Conservation (phyloP, 2,329 filamentous ascomycete genomes). For the Trichoderma sp. region DNA sequence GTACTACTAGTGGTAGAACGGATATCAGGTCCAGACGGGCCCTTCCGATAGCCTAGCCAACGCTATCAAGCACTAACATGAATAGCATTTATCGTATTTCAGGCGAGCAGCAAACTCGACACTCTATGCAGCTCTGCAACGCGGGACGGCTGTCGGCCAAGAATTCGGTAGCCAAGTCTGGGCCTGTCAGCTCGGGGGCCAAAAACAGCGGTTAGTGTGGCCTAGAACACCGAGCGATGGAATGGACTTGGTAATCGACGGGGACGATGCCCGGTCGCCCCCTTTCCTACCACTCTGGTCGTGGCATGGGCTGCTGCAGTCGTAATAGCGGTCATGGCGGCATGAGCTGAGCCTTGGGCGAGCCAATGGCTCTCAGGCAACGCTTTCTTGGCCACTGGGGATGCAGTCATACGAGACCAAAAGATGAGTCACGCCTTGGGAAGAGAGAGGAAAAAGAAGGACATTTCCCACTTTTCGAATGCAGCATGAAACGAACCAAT, state of each 20-base stretch:
- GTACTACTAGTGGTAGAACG: not conserved
- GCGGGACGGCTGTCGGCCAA: conserved; percentile 17
- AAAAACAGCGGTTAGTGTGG: not conserved
- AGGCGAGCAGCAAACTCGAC: conserved; percentile 4
- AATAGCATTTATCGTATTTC: conserved; percentile 1
- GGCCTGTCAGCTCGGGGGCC: conserved; percentile 21
- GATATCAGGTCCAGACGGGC: not conserved
- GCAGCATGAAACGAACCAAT: not conserved
- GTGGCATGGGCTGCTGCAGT: not conserved
- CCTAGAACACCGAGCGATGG: conserved; percentile 11
- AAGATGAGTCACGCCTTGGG: conserved; percentile 14
- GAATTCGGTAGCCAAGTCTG: conserved; percentile 2
- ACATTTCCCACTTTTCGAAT: not conserved
- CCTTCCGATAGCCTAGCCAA: not conserved
- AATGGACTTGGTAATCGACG: not conserved
- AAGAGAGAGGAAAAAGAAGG: not conserved
- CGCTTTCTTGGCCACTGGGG: not conserved
- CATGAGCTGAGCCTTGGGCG: conserved; percentile 17
- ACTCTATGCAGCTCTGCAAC: not conserved
- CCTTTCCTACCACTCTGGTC: conserved; percentile 15
- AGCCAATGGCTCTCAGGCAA: conserved; percentile 8
- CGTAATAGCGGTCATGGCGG: conserved; percentile 13
- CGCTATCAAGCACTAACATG: not conserved
- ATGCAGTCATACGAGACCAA: conserved; percentile 8
- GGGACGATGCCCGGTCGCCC: not conserved